Base-by-base conservation (phyloP, 257 asterid genomes). In the Fraxinus cuspidata region DNA sequence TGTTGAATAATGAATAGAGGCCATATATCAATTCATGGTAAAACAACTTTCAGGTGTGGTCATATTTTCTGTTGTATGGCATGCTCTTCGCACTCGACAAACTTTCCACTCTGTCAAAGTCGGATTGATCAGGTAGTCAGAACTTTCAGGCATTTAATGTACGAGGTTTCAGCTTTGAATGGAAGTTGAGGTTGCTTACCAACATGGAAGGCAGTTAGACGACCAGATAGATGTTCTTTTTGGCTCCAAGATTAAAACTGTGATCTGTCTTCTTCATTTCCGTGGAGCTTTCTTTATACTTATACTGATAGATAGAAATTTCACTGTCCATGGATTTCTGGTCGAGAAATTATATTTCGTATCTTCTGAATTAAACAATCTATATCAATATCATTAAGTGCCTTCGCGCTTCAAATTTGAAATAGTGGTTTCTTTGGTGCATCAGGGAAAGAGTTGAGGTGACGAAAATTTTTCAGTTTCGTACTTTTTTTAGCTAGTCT, bases 61-160 rank as follows among this genome's bases (percentile, higher is more conserved):
- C 99, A 93, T 85, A 92, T 96, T 97, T 96, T 98, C 92, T 93
- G 99, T 71, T 96, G 98, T 83, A 83, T 85, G 91, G 40, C 85
- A 21, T 93, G 98, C 83, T 88, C 97, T 44, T 90, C 97, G 18
- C 99, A 93, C 86, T 83, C 92, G 92, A 88, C 96, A 21, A 87
- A 67, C 84, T 96, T 98, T 78, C 99, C 99, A 3, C 92, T 96
- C n/a, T 93, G 99, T 83, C 91, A 96, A 79, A 86, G 97, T 81
- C 79, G 89, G 85, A 83, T 92, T 69, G 97, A 93, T 49, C 94
- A 84, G 88, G 96, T 78, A 7, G 96, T 93, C 65, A 92, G 79
- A 87, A 88, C 99, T 79, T 96, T 90, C 88, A 90, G 98, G 74
- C 97, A 96, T 5, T 23, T 18, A 7, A 63, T 27, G 32, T 31